Base-by-base conservation (phyloP, 208 protist species). In the Endotrypanum monterogeii region DNA sequence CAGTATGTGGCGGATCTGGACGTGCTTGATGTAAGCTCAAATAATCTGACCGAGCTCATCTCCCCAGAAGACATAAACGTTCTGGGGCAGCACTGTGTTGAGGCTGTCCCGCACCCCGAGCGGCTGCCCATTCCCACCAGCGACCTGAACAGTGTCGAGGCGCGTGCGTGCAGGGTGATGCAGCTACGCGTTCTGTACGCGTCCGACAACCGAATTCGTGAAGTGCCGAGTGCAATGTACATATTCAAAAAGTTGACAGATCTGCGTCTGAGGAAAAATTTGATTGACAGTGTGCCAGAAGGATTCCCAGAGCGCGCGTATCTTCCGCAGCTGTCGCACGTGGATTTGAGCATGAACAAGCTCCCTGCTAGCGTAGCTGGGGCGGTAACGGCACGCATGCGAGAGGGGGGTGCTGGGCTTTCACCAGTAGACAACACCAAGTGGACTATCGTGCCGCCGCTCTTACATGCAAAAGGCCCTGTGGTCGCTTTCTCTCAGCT, bases 1-100 rank as follows among this genome's bases (percentile, higher is more conserved):
- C 73, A 70, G 35, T 69, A 75, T 67, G 58, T 79, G 12, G 75
- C 76, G 44, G 52, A 80, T 30, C 67, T 94, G 8, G 84, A 89
- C 30, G 81, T 92, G 62, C 82, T 94, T 2, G 90, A 94, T 60
- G 87, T 92, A 12, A 87, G 82, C 62, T 79, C 81, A 1, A 94
- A 94, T 78, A 30, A 12, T 3, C 75, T 94, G 39, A 71, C 73
- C 16, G 54, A 71, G 55, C 56, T 91, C 18, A 60, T 87, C 18
- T 73, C 85, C 12, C 28, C 28, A 11, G 73, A 78, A 12, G 82
- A 83, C 30, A 67, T 81, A n/a, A 55, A 48, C 18, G 61, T 41
- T 7, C 44, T 86, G 56, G 58, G 77, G 66, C 2, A 7, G 58
- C 54, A 78, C 52, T 61, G 52, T 18, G 32, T 68, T 30, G 65